Base-by-base conservation (phyloP, 2,329 filamentous ascomycete genomes). In the Penicillium sp. region DNA sequence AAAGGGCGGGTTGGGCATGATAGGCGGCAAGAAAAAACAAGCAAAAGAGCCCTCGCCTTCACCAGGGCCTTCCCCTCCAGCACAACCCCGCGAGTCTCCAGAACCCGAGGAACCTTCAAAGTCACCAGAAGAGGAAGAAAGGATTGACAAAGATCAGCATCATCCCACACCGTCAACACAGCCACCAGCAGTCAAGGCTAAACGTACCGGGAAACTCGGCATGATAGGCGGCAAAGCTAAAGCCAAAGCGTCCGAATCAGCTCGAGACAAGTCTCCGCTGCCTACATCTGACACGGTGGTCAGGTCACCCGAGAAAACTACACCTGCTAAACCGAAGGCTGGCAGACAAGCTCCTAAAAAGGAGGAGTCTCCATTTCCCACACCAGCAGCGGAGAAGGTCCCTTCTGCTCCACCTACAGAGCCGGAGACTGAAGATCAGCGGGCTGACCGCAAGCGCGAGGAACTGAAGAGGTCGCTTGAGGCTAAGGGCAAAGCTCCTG, bases 381-480 rank as follows among this genome's bases (percentile, higher is more conserved):
- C 36, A 25, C 19, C 27, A 33, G 34, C 31, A 10, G 11, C 15
- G 1, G 29, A 29, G 27, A 51, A 34, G 41, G 15, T 33, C 11
- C n/a, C 23, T n/a, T 10, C 54, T 10, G 48, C 21, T 11, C 54
- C 55, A 29, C 54, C 59, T 31, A 29, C 52, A 55, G 57, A 61
- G 31, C 55, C 57, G 19, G 57, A 64, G 55, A 79, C 80, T 2
- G 78, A 79, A 10, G 75, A 82, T 58, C 79, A 86, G 55, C 79
- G 77, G 53, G 83, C 83, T 3, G 75, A 84, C 59, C 75, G 79
- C 53, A 85, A 80, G 62, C 75, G 84, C 13, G 76, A 81, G 49
- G 81, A 84, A 65, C 67, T 87, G 59, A 86, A 85, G 66, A 75
- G 79, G 19, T 74, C 80, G 41, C 65, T 84, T 16, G 79, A 79